Percentiles rank a stretch among this genome's conserved stretches.
Conservation (phyloP, 495 filamentous ascomycete genomes). For the Lasiosphaeris hirsuta region DNA sequence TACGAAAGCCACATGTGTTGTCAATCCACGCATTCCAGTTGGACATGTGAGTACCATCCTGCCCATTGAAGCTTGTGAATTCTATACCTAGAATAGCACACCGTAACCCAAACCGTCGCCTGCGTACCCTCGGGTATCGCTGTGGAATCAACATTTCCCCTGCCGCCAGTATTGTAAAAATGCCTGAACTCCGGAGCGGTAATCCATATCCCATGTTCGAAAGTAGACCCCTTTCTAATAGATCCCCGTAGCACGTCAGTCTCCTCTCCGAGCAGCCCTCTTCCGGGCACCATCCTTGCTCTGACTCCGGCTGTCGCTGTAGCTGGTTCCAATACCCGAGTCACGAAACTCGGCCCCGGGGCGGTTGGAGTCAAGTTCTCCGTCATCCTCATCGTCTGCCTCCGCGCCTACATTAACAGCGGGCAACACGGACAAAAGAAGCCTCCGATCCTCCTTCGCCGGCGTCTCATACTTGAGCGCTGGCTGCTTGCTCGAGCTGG, state of each 20-base stretch:
- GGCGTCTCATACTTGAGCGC: constrained; percentile 40
- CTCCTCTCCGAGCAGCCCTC: constrained; percentile 8
- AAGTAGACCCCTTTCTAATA: not conserved
- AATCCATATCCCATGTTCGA: too few species aligned
- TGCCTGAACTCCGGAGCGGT: too few species aligned
- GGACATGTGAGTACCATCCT: too few species aligned
- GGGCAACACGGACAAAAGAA: constrained; percentile 6
- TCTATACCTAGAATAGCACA: too few species aligned
- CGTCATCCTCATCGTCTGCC: constrained; percentile 38
- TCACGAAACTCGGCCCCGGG: constrained; percentile 32
- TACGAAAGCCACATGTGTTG: too few species aligned
- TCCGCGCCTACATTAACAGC: constrained; percentile 20
- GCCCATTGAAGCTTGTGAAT: too few species aligned
- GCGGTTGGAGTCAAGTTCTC: constrained; percentile 18
- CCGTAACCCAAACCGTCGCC: too few species aligned
- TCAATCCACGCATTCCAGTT: too few species aligned
- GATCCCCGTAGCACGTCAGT: not conserved
- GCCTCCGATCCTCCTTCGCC: constrained; percentile 28
- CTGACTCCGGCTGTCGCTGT: constrained; percentile 32
- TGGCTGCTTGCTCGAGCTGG: constrained; percentile 50
- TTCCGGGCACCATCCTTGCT: constrained; percentile 22
- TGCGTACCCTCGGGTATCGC: too few species aligned
- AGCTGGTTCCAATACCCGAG: constrained; percentile 48
- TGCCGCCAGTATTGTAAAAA: too few species aligned
- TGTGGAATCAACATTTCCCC: too few species aligned